phyloP scores from a whole-genome alignment of 768 basidiomycete genomes.

The Phaeotremella fagi region DNA sequence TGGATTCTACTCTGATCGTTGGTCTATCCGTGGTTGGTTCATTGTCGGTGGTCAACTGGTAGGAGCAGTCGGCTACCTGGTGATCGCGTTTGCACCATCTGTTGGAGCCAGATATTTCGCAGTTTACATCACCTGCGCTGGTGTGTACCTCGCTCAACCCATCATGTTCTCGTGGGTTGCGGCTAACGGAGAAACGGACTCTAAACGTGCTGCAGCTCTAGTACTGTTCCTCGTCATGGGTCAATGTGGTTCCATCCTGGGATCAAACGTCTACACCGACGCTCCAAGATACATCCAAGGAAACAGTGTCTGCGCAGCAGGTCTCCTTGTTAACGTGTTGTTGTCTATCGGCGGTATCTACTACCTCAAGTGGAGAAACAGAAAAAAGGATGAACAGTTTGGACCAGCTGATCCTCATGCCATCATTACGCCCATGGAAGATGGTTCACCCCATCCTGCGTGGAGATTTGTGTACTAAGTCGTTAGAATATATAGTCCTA shows the following conservation, averaged over 20 bases:
- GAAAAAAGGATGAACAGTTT: conserved; percentile 13
- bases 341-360: conserved; percentile 6
- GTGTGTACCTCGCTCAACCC: conserved; percentile 18
- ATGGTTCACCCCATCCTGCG: conserved; percentile 7
- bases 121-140: conserved; percentile 16
- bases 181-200: conserved; percentile 13
- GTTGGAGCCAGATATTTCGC: conserved; percentile 20
- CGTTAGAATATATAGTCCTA: too few species aligned
- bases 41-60: conserved; percentile 11
- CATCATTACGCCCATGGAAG: background rate
- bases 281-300: conserved; percentile 17
- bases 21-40: conserved; percentile 12
- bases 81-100: conserved; percentile 15
- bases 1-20: conserved; percentile 17
- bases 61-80: conserved; percentile 15
- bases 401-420: conserved; percentile 3
- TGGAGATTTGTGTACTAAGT: too few species aligned
- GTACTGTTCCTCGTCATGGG: conserved; percentile 14
- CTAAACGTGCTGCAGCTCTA: conserved; percentile 16
- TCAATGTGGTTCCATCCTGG: conserved; percentile 12
- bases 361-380: conserved; percentile 17
- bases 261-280: conserved; percentile 14
- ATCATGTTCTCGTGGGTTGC: conserved; percentile 26
- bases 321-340: conserved; percentile 7
- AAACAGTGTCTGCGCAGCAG: conserved; percentile 16